Evolutionary conservation across 768 basidiomycete species (phyloP).

Genomic region (Trametes punicea): DNA sequence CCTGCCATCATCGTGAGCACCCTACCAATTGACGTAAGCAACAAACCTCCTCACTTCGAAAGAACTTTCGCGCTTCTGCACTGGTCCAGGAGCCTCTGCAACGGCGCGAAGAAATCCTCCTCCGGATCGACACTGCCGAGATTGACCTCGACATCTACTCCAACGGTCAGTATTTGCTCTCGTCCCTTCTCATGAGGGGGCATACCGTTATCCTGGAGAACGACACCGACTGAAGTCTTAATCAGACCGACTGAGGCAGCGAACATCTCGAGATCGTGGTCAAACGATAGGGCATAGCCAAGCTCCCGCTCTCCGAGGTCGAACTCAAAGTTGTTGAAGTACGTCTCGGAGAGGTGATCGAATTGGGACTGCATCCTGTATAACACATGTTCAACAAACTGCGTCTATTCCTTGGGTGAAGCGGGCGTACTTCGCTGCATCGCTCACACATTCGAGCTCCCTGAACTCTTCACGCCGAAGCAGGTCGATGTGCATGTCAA

Average conservation of each 20-base stretch:
- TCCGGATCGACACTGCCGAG: slow-evolving; percentile 74
- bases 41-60: slow-evolving; percentile 69
- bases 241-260: slow-evolving; percentile 87
- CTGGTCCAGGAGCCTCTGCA: slow-evolving; percentile 79
- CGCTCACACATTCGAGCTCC: slow-evolving; percentile 90
- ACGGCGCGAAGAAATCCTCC: slow-evolving; percentile 72
- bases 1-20: slow-evolving; percentile 39
- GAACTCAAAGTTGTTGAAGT: slow-evolving; percentile 78
- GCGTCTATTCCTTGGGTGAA: not conserved
- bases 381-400: not conserved
- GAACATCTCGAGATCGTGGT: slow-evolving; percentile 92
- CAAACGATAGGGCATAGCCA: slow-evolving; percentile 76
- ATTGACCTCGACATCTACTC: slow-evolving; percentile 66
- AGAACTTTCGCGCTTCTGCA: slow-evolving; percentile 77
- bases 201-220: slow-evolving; percentile 75
- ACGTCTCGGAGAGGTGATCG: slow-evolving; percentile 85
- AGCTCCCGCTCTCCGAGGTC: slow-evolving; percentile 90
- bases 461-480: slow-evolving; percentile 87
- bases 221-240: slow-evolving; percentile 75
- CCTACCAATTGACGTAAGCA: not conserved
- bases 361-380: slow-evolving; percentile 87
- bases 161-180: not conserved
- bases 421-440: slow-evolving; percentile 72
- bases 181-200: not conserved
- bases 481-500: slow-evolving; percentile 88